Evolutionary conservation across 495 filamentous ascomycete genomes (phyloP).

Genomic region (Daldinia vernicosa): DNA sequence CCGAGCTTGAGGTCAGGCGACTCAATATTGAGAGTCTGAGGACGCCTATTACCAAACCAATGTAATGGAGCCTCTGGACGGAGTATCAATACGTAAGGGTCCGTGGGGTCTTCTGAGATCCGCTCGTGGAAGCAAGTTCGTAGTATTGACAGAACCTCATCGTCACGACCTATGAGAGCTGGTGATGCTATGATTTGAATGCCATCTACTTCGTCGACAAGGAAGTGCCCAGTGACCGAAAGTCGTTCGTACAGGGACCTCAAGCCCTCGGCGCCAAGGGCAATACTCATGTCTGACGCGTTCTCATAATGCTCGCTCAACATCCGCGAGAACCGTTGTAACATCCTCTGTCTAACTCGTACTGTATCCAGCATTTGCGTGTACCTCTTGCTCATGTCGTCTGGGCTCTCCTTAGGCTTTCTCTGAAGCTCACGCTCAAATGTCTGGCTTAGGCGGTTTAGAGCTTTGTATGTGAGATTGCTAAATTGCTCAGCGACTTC

Average conservation of each 20-base stretch:
- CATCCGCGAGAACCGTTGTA: conserved; percentile 80
- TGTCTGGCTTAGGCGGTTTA: conserved; percentile 84
- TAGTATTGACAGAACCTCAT: conserved; percentile 84
- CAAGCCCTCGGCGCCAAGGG: conserved; percentile 69
- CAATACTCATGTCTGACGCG: conserved; percentile 89
- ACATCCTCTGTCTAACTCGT: conserved; percentile 87
- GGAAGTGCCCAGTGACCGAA: conserved; percentile 86
- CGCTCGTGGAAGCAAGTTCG: conserved; percentile 88
- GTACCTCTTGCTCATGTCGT: conserved; percentile 95
- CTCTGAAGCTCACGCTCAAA: conserved; percentile 91
- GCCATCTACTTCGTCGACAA: conserved; percentile 77
- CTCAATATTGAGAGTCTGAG: conserved; percentile 75
- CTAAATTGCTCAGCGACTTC: conserved; percentile 99
- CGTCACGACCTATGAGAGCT: conserved; percentile 73
- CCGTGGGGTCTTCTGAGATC: conserved; percentile 72
- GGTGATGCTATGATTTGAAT: conserved; percentile 88
- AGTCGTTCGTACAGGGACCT: conserved; percentile 81
- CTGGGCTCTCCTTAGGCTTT: conserved; percentile 79
- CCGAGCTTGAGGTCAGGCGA: conserved; percentile 86
- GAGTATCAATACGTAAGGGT: conserved; percentile 86
- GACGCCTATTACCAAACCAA: conserved; percentile 84
- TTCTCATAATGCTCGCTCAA: conserved; percentile 95
- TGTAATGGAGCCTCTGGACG: conserved; percentile 78
- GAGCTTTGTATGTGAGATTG: conserved; percentile 87
- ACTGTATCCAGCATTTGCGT: conserved; percentile 95